Evolutionary conservation across 2,329 filamentous ascomycete species (phyloP), one percentile per base, ranked within the genome.

Genomic region (Xylaria sp.): DNA sequence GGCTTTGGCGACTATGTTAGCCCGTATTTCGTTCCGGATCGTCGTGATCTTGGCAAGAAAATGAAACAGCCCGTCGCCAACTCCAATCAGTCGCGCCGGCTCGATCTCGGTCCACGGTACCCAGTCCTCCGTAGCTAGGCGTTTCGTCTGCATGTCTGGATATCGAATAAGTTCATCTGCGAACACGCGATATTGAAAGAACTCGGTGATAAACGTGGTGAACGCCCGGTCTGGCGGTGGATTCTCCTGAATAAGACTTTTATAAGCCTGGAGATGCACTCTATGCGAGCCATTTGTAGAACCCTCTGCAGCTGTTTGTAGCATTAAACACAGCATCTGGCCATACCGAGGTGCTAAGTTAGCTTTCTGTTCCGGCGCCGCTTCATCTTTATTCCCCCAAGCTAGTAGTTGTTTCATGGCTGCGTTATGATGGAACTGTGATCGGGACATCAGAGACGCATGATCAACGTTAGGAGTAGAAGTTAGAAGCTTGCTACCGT

Each of bases 181-280:
- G 62, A 82, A 85, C 40, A 88, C 85, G 74, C 95, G 91, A 70
- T 95, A 96, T 73, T 93, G 90, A 75, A 96, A 94, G 77, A 96
- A 94, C 73, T 91, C 88, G 64, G 89, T 88, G 61, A 87, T 84
- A 68, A 87, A 87, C 9, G 80, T 77, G 27, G 80, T 71, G 71
- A 95, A 92, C 21, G 87, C 85, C 19, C 87, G 76, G 82, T 93
- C 79, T 71, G 85, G 71, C 54, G 90, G 80, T 71, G 87, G 86
- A 1, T 79, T 83, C 58, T 83, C 78, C 41, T 80, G 81, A n/a
- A 94, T 87, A 60, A 96, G 83, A 58, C 84, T 84, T 68, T 91
- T 87, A 65, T 93, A 93, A 0, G 87, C 90, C 62, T 88, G 81
- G 66, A 96, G 87, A 72, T 96, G 92, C 48, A 90, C 81, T n/a